Evolutionary conservation across 441 rosid species (phyloP).

Genomic region (Arabidopsis lyrata): DNA sequence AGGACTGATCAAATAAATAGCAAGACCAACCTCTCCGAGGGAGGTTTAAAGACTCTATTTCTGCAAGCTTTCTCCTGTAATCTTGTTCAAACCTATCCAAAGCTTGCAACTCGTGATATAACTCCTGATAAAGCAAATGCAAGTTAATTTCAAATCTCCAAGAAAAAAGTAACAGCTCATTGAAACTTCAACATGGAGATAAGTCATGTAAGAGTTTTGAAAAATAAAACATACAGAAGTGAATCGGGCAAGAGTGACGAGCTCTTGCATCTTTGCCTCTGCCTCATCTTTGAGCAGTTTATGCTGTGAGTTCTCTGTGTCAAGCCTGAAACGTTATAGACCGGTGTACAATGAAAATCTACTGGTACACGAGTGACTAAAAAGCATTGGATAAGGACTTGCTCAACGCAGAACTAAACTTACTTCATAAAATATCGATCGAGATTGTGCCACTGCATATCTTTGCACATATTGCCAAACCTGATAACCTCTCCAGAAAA

Average conservation of each 20-base stretch:
- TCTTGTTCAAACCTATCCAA: conserved; percentile 89
- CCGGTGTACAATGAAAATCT: conserved; percentile 35
- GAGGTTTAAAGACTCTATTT: conserved; percentile 73
- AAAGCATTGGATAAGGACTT: conserved; percentile 6
- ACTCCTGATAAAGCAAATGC: conserved; percentile 59
- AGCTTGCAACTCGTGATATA: conserved; percentile 83
- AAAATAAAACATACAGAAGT: conserved; percentile 70
- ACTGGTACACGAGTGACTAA: conserved; percentile 30
- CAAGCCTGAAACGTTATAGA: conserved; percentile 60
- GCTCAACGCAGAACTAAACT: conserved; percentile 9
- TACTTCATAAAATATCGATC: conserved; percentile 77
- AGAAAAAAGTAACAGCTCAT: conserved; percentile 1
- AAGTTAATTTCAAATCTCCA: conserved; percentile 35
- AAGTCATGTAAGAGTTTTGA: not conserved
- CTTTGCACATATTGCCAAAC: conserved; percentile 88
- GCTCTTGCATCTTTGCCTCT: conserved; percentile 66
- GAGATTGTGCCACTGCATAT: conserved; percentile 89
- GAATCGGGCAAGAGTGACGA: conserved; percentile 69
- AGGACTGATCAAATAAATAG: conserved; percentile 13
- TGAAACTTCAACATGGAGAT: conserved; percentile 17
- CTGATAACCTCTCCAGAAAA: conserved; percentile 80
- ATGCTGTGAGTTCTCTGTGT: conserved; percentile 51
- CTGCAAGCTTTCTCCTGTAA: conserved; percentile 64
- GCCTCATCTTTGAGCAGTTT: conserved; percentile 58
- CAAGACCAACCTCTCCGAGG: conserved; percentile 67